Evolutionary conservation across 192 early-diverging fungal genomes (phyloP).

Genomic region (Chytriomyces hyalinus): DNA sequence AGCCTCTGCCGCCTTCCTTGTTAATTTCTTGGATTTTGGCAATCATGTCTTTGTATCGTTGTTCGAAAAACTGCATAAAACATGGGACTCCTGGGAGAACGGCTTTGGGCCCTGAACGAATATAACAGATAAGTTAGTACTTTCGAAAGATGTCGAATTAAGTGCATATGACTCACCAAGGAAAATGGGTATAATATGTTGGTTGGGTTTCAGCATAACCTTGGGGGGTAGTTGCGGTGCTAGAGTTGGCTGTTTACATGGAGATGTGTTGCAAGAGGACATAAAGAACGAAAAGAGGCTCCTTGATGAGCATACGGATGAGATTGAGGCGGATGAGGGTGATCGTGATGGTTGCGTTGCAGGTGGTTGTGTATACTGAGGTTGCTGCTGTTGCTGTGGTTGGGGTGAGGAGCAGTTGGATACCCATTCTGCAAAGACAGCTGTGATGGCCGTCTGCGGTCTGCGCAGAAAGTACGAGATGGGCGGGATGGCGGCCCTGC

Average conservation of each 20-base stretch:
- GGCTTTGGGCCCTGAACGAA: constrained; percentile 41
- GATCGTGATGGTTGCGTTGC: neutral
- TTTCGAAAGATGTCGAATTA: too few relatives aligned
- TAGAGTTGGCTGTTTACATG: neutral
- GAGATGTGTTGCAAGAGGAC: neutral
- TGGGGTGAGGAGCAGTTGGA: neutral
- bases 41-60: constrained; percentile 66
- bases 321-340: neutral
- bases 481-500: constrained; percentile 16
- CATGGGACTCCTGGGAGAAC: constrained; percentile 64
- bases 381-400: neutral
- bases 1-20: neutral
- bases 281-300: neutral
- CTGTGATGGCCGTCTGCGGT: neutral
- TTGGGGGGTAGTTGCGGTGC: neutral
- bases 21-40: constrained; percentile 4
- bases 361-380: neutral
- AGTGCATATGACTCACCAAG: constrained; percentile 15
- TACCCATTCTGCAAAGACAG: constrained; percentile 3
- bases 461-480: constrained; percentile 16
- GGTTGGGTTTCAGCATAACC: constrained; percentile 30
- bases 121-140: too few relatives aligned
- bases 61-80: constrained; percentile 70
- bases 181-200: constrained; percentile 62
- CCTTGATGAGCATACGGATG: neutral